Conservation (phyloP, 164 flowering plant genomes). For the Berberis vulgaris region DNA sequence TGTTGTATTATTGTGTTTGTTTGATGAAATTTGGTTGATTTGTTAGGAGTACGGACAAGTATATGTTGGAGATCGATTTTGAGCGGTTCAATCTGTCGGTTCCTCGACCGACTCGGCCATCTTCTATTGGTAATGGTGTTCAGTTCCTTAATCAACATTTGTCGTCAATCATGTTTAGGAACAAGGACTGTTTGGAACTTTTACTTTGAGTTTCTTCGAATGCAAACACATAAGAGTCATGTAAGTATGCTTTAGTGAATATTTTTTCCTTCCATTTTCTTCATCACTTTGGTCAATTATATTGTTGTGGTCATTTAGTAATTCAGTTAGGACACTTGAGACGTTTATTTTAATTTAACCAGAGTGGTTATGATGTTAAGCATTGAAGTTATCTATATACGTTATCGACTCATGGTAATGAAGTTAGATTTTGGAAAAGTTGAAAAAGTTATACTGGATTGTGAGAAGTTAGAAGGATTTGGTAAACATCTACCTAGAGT, state of each 20-base stretch:
- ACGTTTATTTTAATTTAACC: no score
- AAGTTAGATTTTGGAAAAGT: no score
- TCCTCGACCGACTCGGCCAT: constrained; percentile 75
- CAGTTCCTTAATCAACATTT: constrained; percentile 95
- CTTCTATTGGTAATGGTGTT: constrained; percentile 93
- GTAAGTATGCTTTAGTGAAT: constrained; percentile 39
- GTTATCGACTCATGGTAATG: no score
- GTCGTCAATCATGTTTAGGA: constrained; percentile 80
- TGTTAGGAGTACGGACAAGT: constrained; percentile 30
- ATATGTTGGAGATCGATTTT: constrained; percentile 80
- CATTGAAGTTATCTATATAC: no score
- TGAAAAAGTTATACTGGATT: no score
- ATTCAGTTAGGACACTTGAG: no score
- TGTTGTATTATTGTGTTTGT: not conserved
- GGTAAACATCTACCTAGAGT: no score
- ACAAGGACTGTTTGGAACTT: constrained; percentile 81
- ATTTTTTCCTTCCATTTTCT: not conserved
- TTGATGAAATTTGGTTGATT: not conserved
- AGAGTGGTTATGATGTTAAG: no score
- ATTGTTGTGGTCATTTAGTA: no score
- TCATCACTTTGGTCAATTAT: no score
- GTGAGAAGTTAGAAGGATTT: no score
- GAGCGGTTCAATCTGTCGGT: constrained; percentile 85
- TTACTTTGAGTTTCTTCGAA: constrained; percentile 79
- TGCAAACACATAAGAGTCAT: constrained; percentile 68